A percentile compares a stretch with the other conserved stretches of the same genome.
phyloP scores from a whole-genome alignment of 495 filamentous ascomycete genomes.

The Penicillium flavigenum region DNA sequence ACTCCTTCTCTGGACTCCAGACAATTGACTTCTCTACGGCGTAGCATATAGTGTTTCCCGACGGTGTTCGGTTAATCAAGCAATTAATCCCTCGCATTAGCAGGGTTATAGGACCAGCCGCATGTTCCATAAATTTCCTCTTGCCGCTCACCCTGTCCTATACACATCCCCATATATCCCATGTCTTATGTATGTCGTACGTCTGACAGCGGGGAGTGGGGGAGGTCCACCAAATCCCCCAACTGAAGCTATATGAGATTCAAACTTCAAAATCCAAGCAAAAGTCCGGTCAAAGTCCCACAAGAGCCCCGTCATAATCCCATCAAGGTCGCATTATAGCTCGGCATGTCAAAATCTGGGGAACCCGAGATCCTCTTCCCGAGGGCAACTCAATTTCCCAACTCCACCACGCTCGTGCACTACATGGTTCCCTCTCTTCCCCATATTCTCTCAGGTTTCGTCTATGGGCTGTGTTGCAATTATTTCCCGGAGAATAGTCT shows the following conservation, averaged over 20 bases:
- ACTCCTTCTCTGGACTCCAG: neutral
- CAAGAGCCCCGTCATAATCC: neutral
- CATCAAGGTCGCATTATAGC: neutral
- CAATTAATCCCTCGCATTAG: too few species aligned
- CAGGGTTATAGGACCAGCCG: neutral
- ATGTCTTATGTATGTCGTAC: neutral
- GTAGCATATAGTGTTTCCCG: neutral
- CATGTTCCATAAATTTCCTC: neutral
- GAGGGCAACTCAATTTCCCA: constrained; percentile 30
- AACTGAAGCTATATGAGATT: neutral
- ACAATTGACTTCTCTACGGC: neutral
- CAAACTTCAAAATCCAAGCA: neutral
- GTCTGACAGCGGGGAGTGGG: constrained; percentile 9
- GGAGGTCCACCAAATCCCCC: neutral
- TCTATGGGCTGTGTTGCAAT: neutral
- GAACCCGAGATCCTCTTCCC: constrained; percentile 25
- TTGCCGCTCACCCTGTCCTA: neutral
- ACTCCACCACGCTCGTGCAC: constrained; percentile 19
- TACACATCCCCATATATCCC: too few species aligned
- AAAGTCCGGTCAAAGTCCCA: too few species aligned
- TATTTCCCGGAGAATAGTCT: constrained; percentile 21
- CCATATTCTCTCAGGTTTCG: constrained; percentile 2
- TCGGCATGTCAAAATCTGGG: constrained; percentile 18
- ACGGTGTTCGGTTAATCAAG: neutral
- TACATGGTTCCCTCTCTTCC: constrained; percentile 11